Evolutionary conservation across 257 asterid species (phyloP).

Genomic region (Solanum corneliomulleri): DNA sequence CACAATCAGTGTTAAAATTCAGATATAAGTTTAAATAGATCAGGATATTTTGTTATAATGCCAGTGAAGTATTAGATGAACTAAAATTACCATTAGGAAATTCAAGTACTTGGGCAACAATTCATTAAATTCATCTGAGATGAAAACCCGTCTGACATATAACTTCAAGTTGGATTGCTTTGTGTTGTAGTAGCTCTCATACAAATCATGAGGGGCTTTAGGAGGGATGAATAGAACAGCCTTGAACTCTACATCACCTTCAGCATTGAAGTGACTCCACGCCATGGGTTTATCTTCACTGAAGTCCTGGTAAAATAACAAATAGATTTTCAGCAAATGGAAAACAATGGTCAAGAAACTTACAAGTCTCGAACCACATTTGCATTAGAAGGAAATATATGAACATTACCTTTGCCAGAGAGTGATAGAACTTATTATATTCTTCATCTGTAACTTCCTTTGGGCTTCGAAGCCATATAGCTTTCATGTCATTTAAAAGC

Average conservation of each 20-base stretch:
- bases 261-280: constrained; percentile 91
- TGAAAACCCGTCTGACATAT: constrained; percentile 77
- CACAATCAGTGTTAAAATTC: not conserved
- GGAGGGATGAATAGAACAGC: constrained; percentile 85
- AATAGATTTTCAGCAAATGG: not conserved
- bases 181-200: constrained; percentile 80
- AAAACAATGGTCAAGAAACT: not conserved
- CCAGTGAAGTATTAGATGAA: not conserved
- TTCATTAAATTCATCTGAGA: constrained; percentile 90
- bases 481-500: constrained; percentile 82
- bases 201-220: constrained; percentile 88
- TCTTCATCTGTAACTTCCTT: constrained; percentile 94
- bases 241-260: constrained; percentile 96
- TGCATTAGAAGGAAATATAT: not conserved
- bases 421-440: constrained; percentile 67
- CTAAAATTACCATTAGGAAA: constrained; percentile 61
- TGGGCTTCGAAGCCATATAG: constrained; percentile 85
- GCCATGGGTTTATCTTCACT: constrained; percentile 74
- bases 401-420: constrained; percentile 63
- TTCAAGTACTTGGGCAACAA: constrained; percentile 84
- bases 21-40: not conserved
- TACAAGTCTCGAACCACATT: not conserved
- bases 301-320: constrained; percentile 46
- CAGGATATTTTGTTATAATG: not conserved
- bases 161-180: constrained; percentile 77